These are phyloP conservation scores for Globisporangium cystogenes DNA, from an alignment of 352 stramenopile genomes.

Conservation along the genomic window DNA sequence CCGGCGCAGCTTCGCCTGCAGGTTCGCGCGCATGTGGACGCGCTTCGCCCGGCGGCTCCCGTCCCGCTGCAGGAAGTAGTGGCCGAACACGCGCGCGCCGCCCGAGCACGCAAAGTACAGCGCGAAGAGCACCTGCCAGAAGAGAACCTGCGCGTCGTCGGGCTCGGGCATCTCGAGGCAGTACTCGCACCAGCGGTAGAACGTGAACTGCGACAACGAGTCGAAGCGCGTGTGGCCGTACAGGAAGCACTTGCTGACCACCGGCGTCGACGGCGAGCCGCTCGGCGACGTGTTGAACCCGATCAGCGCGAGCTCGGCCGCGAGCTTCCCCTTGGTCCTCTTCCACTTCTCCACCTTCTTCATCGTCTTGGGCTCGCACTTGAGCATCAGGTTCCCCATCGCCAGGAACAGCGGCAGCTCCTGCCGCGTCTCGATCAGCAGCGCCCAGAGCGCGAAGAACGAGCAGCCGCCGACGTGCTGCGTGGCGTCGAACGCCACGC, in stretches of 20 bases:
- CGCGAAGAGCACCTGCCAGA: constrained; percentile 70
- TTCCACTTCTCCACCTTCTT: constrained; percentile 80
- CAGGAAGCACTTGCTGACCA: constrained; percentile 15
- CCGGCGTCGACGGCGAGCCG: constrained; percentile 8
- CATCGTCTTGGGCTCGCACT: constrained; percentile 72
- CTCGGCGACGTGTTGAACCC: constrained; percentile 20
- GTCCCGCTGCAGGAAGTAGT: constrained; percentile 53
- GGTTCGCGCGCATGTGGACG: constrained; percentile 37
- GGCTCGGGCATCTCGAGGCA: constrained; percentile 49
- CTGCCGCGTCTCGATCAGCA: constrained; percentile 73
- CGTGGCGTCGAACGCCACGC: constrained; percentile 43
- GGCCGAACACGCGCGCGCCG: constrained; percentile 46
- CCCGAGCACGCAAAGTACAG: constrained; percentile 59
- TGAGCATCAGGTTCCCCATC: constrained; percentile 65
- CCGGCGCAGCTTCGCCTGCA: constrained; percentile 48
- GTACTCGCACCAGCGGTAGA: constrained; percentile 66
- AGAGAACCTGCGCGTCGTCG: constrained; percentile 47
- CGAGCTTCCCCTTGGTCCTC: constrained; percentile 50
- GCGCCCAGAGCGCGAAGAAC: constrained; percentile 52
- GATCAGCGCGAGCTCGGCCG: constrained; percentile 29
- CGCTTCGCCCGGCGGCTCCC: constrained; percentile 26
- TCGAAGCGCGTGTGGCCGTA: constrained; percentile 54
- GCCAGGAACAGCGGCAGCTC: constrained; percentile 60
- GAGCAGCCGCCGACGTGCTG: constrained; percentile 68
- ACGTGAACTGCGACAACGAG: constrained; percentile 55